phyloP scores from a whole-genome alignment of 768 basidiomycete species.

The Psilocybe cubensis region DNA sequence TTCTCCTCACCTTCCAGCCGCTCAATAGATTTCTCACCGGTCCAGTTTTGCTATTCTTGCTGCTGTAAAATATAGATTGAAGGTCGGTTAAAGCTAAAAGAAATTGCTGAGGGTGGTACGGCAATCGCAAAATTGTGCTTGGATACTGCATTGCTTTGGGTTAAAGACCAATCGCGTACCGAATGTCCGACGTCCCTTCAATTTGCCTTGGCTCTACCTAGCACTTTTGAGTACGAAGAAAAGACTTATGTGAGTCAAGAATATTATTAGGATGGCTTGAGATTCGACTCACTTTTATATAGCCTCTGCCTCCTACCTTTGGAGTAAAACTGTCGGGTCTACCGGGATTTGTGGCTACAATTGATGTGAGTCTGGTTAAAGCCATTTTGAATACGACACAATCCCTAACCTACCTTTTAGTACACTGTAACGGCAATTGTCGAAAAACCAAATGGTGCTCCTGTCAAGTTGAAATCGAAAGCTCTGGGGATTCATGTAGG shows the following conservation, averaged over 20 bases:
- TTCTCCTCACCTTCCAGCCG: background rate
- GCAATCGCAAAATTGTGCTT: constrained; percentile 54
- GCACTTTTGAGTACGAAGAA: constrained; percentile 57
- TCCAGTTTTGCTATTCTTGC: constrained; percentile 1
- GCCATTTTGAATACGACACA: background rate
- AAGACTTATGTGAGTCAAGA: constrained; percentile 59
- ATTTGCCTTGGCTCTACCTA: constrained; percentile 62
- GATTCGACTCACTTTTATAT: background rate
- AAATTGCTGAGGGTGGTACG: constrained; percentile 70
- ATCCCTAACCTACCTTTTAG: constrained; percentile 26
- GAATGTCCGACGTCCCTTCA: constrained; percentile 55
- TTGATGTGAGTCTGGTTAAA: constrained; percentile 43
- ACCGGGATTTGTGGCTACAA: constrained; percentile 71
- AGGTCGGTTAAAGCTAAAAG: constrained; percentile 59
- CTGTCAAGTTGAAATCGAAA: constrained; percentile 52
- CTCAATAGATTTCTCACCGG: constrained; percentile 9
- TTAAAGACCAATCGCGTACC: constrained; percentile 42
- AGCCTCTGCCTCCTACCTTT: constrained; percentile 76
- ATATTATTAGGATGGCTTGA: background rate
- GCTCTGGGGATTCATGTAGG: constrained; percentile 56
- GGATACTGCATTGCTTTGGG: constrained; percentile 60
- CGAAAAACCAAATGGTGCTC: constrained; percentile 48
- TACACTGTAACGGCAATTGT: constrained; percentile 62
- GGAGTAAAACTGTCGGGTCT: constrained; percentile 69
- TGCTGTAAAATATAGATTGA: constrained; percentile 48